phyloP scores from a whole-genome alignment of 2,329 filamentous ascomycete genomes.

The Cladobotryum protrusum region DNA sequence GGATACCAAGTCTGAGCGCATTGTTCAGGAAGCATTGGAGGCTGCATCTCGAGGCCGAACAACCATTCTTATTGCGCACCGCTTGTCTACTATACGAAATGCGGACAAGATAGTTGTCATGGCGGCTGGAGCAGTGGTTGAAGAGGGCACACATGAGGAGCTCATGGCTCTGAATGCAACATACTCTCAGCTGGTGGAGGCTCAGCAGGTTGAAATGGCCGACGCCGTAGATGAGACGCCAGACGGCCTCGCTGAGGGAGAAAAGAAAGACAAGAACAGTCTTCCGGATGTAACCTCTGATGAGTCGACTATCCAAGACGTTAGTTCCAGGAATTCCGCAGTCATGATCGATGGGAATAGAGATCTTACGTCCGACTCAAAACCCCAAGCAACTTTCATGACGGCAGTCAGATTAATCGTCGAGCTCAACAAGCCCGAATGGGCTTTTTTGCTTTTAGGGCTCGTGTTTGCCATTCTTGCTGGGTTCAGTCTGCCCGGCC shows the following conservation, averaged over 20 bases:
- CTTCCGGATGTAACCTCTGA: too few species aligned
- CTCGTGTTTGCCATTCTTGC: neutral
- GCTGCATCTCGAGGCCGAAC: slow-evolving; percentile 79
- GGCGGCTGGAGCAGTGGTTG: slow-evolving; percentile 74
- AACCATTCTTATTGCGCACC: slow-evolving; percentile 92
- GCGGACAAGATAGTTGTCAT: slow-evolving; percentile 97
- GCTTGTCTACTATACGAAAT: slow-evolving; percentile 86
- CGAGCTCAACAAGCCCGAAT: neutral
- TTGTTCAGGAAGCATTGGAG: slow-evolving; percentile 89
- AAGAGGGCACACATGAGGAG: slow-evolving; percentile 82
- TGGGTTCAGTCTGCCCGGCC: neutral
- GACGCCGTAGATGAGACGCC: too few species aligned
- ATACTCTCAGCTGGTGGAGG: neutral
- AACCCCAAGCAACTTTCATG: too few species aligned
- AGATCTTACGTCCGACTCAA: too few species aligned
- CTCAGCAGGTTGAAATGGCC: neutral
- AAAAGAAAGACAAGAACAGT: too few species aligned
- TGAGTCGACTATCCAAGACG: too few species aligned
- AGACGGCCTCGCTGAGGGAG: too few species aligned
- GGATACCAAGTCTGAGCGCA: slow-evolving; percentile 88
- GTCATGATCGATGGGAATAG: too few species aligned
- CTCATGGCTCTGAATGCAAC: slow-evolving; percentile 48
- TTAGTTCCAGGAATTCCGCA: too few species aligned
- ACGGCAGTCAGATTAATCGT: too few species aligned
- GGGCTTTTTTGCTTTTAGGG: neutral